Evolutionary conservation across 495 filamentous ascomycete species (phyloP).

Genomic region (Coniosporium apollinis): DNA sequence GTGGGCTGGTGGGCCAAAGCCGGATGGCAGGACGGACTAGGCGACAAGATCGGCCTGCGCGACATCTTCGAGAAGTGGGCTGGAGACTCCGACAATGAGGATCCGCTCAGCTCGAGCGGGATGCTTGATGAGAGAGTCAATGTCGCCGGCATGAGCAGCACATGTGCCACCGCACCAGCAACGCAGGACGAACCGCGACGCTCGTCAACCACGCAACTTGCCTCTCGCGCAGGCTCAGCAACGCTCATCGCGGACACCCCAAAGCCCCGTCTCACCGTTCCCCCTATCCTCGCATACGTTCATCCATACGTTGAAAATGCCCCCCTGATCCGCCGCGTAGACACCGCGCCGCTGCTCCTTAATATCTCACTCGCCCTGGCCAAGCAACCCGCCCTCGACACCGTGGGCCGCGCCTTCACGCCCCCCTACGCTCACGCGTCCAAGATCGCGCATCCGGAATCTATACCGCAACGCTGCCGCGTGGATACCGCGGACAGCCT

Average conservation of each 20-base stretch:
- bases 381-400: conserved; percentile 49
- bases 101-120: conserved; percentile 11
- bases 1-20: conserved; percentile 92
- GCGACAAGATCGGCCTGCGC: conserved; percentile 54
- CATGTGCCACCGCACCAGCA: conserved; percentile 15
- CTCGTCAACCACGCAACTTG: conserved; percentile 14
- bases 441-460: conserved; percentile 67
- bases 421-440: conserved; percentile 56
- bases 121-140: conserved; percentile 33
- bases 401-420: conserved; percentile 21
- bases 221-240: conserved; percentile 24
- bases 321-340: conserved; percentile 67
- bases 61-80: conserved; percentile 36
- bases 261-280: conserved; percentile 35
- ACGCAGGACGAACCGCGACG: neutral
- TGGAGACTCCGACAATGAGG: conserved; percentile 14
- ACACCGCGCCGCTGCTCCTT: conserved; percentile 67
- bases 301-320: conserved; percentile 32
- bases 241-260: conserved; percentile 2
- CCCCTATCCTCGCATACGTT: conserved; percentile 65
- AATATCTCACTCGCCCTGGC: conserved; percentile 72
- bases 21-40: conserved; percentile 70
- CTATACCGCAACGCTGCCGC: conserved; percentile 56
- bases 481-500: conserved; percentile 62
- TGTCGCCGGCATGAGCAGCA: conserved; percentile 44